Evolutionary conservation across 2,329 filamentous ascomycete species (phyloP).

Genomic region (Albifimbria verrucaria): DNA sequence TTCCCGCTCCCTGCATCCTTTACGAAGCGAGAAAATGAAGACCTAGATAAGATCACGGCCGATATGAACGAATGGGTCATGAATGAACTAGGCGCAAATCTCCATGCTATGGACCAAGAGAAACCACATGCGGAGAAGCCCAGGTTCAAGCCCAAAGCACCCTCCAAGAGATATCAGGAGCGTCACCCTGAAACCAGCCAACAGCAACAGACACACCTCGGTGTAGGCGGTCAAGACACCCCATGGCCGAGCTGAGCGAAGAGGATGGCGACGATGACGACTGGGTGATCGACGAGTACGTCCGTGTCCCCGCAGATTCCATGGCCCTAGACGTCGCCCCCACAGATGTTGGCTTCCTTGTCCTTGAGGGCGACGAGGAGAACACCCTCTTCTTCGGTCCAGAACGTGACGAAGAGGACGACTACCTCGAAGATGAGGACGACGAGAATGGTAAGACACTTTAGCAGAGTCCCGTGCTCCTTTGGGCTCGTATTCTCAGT

Average conservation of each 20-base stretch:
- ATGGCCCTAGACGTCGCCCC: slow-evolving; percentile 44
- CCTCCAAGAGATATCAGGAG: slow-evolving; percentile 52
- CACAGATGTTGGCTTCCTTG: slow-evolving; percentile 52
- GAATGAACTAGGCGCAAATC: slow-evolving; percentile 52
- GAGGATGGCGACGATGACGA: slow-evolving; percentile 50
- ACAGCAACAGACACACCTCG: slow-evolving; percentile 14
- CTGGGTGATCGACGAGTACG: slow-evolving; percentile 63
- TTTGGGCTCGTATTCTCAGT: too few relatives aligned
- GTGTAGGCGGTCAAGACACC: slow-evolving; percentile 19
- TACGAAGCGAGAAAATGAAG: slow-evolving; percentile 31
- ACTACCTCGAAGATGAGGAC: slow-evolving; percentile 56
- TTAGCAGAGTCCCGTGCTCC: not conserved
- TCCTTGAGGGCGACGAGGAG: slow-evolving; percentile 57
- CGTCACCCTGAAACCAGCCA: slow-evolving; percentile 44
- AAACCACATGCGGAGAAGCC: slow-evolving; percentile 26
- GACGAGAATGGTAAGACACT: slow-evolving; percentile 58
- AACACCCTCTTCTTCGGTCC: slow-evolving; percentile 58
- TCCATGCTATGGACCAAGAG: slow-evolving; percentile 45
- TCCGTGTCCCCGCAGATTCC: slow-evolving; percentile 54
- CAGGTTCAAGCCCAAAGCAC: slow-evolving; percentile 55
- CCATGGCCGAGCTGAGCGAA: slow-evolving; percentile 37
- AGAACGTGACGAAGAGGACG: slow-evolving; percentile 60
- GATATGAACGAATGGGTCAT: slow-evolving; percentile 60
- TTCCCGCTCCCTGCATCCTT: slow-evolving; percentile 30
- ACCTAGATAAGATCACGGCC: slow-evolving; percentile 48